phyloP scores from a whole-genome alignment of 176 grass and related monocot genomes.

The Phragmites australis region DNA sequence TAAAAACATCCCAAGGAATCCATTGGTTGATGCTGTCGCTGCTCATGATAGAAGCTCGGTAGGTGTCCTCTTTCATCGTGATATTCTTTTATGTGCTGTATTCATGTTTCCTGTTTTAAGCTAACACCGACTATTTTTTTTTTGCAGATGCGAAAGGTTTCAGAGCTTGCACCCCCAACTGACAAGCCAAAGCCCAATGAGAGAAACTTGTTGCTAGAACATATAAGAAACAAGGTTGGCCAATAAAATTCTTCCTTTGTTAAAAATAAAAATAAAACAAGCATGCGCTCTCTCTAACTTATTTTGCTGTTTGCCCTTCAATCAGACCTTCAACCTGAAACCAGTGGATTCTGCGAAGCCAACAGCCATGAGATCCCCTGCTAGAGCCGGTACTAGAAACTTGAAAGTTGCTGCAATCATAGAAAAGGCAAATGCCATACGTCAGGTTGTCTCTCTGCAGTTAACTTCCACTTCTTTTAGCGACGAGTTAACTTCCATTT shows the following conservation, averaged over 20 bases:
- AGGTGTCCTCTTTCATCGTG: background rate
- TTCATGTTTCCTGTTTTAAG: constrained; percentile 25
- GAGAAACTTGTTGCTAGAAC: constrained; percentile 87
- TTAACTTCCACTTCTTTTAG: constrained; percentile 8
- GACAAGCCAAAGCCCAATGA: constrained; percentile 52
- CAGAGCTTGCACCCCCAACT: constrained; percentile 54
- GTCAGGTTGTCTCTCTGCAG: constrained; percentile 56
- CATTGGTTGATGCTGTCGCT: constrained; percentile 89
- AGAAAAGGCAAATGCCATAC: constrained; percentile 93
- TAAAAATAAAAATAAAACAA: background rate
- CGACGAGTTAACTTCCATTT: background rate
- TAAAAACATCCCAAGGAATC: constrained; percentile 82
- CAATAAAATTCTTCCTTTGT: constrained; percentile 7
- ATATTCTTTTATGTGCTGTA: background rate
- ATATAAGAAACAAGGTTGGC: constrained; percentile 92
- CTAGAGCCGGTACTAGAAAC: constrained; percentile 59
- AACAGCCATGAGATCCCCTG: constrained; percentile 52
- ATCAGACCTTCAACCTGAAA: constrained; percentile 85
- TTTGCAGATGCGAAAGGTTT: constrained; percentile 89
- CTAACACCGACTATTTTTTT: constrained; percentile 33
- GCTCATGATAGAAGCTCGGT: constrained; percentile 99
- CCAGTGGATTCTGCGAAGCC: constrained; percentile 49
- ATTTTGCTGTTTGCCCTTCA: constrained; percentile 29
- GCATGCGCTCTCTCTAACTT: constrained; percentile 1
- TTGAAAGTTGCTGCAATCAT: constrained; percentile 94